These are phyloP conservation scores for Serendipita sp. DNA, from an alignment of 768 basidiomycete genomes.

Conservation along the genomic window DNA sequence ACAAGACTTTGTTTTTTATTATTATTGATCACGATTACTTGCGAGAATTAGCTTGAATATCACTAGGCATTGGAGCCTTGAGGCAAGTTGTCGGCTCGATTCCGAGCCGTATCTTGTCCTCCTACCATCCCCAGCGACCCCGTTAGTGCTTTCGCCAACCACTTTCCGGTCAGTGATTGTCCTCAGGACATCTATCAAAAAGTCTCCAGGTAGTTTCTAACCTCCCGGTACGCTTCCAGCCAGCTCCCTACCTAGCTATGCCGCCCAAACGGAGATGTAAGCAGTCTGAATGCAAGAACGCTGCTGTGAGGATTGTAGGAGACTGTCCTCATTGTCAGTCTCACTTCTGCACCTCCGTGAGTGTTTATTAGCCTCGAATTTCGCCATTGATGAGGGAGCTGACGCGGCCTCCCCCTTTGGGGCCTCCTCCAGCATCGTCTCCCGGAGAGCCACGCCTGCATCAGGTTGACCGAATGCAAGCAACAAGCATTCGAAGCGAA, in stretches of 20 bases:
- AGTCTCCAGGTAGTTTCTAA: background rate
- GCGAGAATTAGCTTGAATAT: background rate
- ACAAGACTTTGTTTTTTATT: background rate
- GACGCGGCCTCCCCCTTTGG: constrained; percentile 13
- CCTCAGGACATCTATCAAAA: background rate
- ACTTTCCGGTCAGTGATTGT: background rate
- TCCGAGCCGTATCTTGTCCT: background rate
- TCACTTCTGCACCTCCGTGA: constrained; percentile 47
- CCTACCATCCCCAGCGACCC: background rate
- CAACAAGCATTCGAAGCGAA: constrained; percentile 80
- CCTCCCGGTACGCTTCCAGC: background rate
- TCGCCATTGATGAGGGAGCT: background rate
- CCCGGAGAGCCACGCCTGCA: constrained; percentile 77
- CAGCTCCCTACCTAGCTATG: constrained; percentile 27
- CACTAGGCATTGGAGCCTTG: background rate
- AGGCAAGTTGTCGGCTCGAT: background rate
- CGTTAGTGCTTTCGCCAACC: background rate
- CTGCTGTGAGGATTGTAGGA: constrained; percentile 69
- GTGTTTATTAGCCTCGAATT: background rate
- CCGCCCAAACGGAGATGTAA: constrained; percentile 81
- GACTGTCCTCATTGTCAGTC: constrained; percentile 66
- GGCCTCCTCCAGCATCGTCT: constrained; percentile 51
- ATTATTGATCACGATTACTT: background rate
- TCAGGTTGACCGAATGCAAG: constrained; percentile 67
- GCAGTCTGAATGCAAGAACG: constrained; percentile 58